Conservation (phyloP, 768 basidiomycete species). For the Roridomyces roridus region DNA sequence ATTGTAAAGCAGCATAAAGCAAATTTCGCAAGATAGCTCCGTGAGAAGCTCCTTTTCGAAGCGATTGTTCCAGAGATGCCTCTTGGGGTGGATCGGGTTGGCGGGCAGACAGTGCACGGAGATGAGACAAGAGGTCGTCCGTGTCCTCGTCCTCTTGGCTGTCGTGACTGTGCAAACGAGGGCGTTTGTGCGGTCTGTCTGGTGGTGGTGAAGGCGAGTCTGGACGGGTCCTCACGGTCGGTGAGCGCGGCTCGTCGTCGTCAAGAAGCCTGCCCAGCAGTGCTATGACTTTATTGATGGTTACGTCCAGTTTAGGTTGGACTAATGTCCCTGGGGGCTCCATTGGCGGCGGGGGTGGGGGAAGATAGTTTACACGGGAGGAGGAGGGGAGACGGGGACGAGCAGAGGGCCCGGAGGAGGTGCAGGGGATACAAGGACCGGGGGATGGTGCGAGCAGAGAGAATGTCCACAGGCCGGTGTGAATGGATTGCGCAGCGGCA, state of each 20-base stretch:
- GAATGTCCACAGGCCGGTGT: slow-evolving; percentile 88
- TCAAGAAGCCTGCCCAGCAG: slow-evolving; percentile 42
- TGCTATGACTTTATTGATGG: slow-evolving; percentile 59
- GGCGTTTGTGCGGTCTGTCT: slow-evolving; percentile 32
- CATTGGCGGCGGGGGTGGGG: slow-evolving; percentile 35
- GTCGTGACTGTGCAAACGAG: slow-evolving; percentile 25
- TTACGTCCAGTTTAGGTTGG: slow-evolving; percentile 52
- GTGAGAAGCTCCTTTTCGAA: slow-evolving; percentile 68
- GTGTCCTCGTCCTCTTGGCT: slow-evolving; percentile 26
- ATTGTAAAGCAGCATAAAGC: slow-evolving; percentile 81
- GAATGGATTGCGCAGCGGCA: slow-evolving; percentile 62
- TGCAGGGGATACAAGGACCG: slow-evolving; percentile 40
- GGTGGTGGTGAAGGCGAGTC: neutral
- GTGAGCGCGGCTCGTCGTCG: slow-evolving; percentile 32
- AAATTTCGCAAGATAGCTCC: slow-evolving; percentile 91
- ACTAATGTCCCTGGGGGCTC: slow-evolving; percentile 19
- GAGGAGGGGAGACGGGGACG: slow-evolving; percentile 48
- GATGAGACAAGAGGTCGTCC: slow-evolving; percentile 44
- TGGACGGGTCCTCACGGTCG: slow-evolving; percentile 15
- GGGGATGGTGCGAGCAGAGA: slow-evolving; percentile 67
- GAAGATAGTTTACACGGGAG: slow-evolving; percentile 39
- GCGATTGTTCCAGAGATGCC: slow-evolving; percentile 15
- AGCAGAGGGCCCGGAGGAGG: slow-evolving; percentile 25
- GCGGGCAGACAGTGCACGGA: slow-evolving; percentile 35
- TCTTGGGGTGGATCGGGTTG: slow-evolving; percentile 18